Conservation (phyloP, 257 asterid species). For the Dorcoceras hygrometricum region DNA sequence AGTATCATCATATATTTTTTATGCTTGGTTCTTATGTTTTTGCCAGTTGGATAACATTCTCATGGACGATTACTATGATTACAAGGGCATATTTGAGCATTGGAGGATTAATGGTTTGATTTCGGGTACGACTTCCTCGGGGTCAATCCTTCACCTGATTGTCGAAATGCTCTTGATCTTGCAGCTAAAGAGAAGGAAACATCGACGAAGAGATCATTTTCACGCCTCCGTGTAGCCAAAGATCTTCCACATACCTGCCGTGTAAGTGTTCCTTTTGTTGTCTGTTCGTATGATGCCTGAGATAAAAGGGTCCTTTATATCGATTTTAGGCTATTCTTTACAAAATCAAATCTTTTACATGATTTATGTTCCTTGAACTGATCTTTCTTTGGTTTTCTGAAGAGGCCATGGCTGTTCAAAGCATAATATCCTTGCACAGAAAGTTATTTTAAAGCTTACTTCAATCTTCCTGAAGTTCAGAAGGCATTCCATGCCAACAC, state of each 20-base stretch:
- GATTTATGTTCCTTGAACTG: background rate
- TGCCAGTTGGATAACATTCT: slow-evolving; percentile 93
- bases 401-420: slow-evolving; percentile 86
- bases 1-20: slow-evolving; percentile 16
- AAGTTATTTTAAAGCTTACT: slow-evolving; percentile 60
- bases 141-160: slow-evolving; percentile 73
- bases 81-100: slow-evolving; percentile 82
- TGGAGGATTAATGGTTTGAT: slow-evolving; percentile 99
- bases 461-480: slow-evolving; percentile 87
- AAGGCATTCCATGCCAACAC: slow-evolving; percentile 81
- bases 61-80: slow-evolving; percentile 81
- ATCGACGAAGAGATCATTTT: slow-evolving; percentile 89
- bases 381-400: slow-evolving; percentile 23
- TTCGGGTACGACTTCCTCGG: slow-evolving; percentile 89
- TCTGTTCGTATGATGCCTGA: too few species aligned
- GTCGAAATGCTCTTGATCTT: slow-evolving; percentile 45
- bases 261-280: slow-evolving; percentile 45
- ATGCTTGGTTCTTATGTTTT: slow-evolving; percentile 4
- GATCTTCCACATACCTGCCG: slow-evolving; percentile 63
- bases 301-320: background rate
- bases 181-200: slow-evolving; percentile 71
- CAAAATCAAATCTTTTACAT: too few species aligned
- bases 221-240: slow-evolving; percentile 60
- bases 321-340: background rate
- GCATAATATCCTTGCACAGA: slow-evolving; percentile 96